Evolutionary conservation across 345 rosid genomes (phyloP), one percentile per base, ranked within the genome.

Genomic region (Euphorbia lathyris): DNA sequence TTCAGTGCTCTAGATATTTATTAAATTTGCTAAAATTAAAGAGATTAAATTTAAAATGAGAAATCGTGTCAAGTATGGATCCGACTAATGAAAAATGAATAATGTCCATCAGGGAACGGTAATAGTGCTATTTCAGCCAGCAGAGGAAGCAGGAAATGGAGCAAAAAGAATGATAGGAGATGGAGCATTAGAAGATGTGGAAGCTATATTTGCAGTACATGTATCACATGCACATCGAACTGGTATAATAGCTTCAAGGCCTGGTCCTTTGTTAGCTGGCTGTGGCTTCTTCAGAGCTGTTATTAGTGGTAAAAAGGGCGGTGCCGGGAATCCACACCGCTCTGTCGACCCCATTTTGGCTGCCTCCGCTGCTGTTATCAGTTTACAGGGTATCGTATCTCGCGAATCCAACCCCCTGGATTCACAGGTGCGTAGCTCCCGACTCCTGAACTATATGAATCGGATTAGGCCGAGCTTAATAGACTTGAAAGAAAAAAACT

Each of bases 61-160:
- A n/a, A n/a, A n/a, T n/a, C n/a, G n/a, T n/a, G n/a, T n/a, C n/a
- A n/a, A n/a, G n/a, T n/a, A n/a, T n/a, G n/a, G n/a, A n/a, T n/a
- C n/a, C n/a, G n/a, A n/a, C n/a, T n/a, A n/a, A n/a, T n/a, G n/a
- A n/a, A n/a, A n/a, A n/a, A n/a, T n/a, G n/a, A n/a, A n/a, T n/a
- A n/a, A n/a, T n/a, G 36, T 32, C 51, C 77, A n/a, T 27, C 57
- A 92, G 98, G 98, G 98, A 68, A 93, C 98, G 0, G 93, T 90
- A n/a, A 63, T 93, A 52, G 34, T 90, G 42, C 57, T 93, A n/a
- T 93, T 93, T 62, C 98, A 93, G 72, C 97, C 98, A 1, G 97
- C 98, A 5, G 98, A 93, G 80, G 98, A 93, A 85, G 98, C 97
- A 17, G 98, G 98, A 23, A 93, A 93, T 34, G 98, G 98, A 8